Base-by-base conservation (phyloP, 148 eudicot species). In the Euryodendron excelsum region DNA sequence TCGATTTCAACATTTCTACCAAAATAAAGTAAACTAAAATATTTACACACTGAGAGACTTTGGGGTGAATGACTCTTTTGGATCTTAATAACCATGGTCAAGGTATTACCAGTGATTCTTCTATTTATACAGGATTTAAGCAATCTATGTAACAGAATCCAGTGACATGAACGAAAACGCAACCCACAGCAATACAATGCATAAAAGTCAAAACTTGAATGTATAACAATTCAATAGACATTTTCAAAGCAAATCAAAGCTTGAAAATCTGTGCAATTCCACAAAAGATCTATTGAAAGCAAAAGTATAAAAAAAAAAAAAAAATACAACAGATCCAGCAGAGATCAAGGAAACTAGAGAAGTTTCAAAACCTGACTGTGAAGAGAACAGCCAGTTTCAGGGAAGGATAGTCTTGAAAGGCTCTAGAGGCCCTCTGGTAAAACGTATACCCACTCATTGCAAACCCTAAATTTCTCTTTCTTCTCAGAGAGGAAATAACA, bases 371-470 rank as follows among this genome's bases (percentile, higher is more conserved):
- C 79, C 83, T 80, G 79, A 69, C 33, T 21, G 83, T 75, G 79
- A 33, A 70, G 63, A 80, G 10, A 31, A 69, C 58, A 62, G 69
- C 62, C 11, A 80, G 83, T 56, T 80, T 80, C 21, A 76, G 23
- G 0, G 80, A 36, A 76, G 83, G 79, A 37, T 80, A 48, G 61
- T 31, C 73, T 15, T 39, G 73, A 25, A 48, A 80, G 75, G 64
- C 63, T 5, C 75, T 71, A 21, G 56, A 68, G 66, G 83, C 79
- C 52, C 83, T 80, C 76, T 69, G 83, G 59, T 75, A 68, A 61
- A 72, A 79, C 2, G 50, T 25, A 11, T n/a, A 69, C 27, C 83
- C 69, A 28, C 75, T 69, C 83, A 80, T 80, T 76, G 39, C 23
- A 69, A 80, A 80, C 83, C 79, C 83, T 76, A 75, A 7, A 44